Conservation (phyloP, 192 early-diverging fungal genomes). For the Gonapodya sp. region DNA sequence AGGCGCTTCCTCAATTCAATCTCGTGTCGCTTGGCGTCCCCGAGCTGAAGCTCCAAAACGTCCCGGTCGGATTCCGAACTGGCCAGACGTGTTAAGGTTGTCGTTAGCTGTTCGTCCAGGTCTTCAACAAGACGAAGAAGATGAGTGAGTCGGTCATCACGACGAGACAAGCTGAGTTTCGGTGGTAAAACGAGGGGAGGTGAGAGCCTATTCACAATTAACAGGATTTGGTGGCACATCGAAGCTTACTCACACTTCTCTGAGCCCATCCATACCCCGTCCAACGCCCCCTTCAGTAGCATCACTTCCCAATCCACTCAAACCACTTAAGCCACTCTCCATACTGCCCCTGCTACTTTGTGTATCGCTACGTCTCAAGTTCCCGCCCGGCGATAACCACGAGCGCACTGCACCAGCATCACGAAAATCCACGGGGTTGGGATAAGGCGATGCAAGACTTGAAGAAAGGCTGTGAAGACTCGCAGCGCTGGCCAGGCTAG, state of each 20-base stretch:
- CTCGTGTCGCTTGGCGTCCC: not conserved
- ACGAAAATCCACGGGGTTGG: not conserved
- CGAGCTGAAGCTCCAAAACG: not conserved
- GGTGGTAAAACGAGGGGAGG: no score
- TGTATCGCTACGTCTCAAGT: not conserved
- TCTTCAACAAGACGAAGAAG: not conserved
- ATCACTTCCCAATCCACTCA: not conserved
- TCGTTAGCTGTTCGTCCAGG: not conserved
- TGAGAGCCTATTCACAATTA: no score
- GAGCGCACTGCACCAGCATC: not conserved
- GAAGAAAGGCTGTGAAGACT: not conserved
- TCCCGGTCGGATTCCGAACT: not conserved
- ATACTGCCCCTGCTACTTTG: not conserved
- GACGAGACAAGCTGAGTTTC: not conserved
- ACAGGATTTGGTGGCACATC: not conserved
- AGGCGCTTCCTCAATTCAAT: not conserved
- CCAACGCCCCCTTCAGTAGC: not conserved
- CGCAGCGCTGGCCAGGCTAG: not conserved
- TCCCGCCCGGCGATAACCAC: not conserved
- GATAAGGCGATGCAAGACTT: not conserved
- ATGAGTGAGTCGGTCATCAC: not conserved
- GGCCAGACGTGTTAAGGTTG: not conserved
- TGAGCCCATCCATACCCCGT: not conserved
- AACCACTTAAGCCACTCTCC: not conserved
- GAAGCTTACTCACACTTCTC: not conserved